Base-by-base conservation (phyloP, 192 early-diverging fungal species). In the Podila horticola region DNA sequence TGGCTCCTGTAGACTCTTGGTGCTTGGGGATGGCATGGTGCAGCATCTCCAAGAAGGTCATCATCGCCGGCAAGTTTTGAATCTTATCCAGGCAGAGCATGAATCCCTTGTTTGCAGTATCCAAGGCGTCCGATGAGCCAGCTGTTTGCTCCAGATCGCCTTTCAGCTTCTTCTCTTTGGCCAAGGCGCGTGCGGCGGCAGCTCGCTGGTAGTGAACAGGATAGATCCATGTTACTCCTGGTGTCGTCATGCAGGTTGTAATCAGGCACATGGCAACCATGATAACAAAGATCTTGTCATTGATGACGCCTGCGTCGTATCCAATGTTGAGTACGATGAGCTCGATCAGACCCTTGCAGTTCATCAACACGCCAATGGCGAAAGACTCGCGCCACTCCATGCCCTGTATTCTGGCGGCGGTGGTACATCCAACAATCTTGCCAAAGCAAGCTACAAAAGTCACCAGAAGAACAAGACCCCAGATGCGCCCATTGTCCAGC, bases 271-370 rank as follows among this genome's bases (percentile, higher is more conserved):
- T 87, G 9, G 85, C 79, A 19, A 88, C 82, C 85, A 89, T 82
- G 62, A 89, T 88, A 9, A 82, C 85, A 74, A 88, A 88, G 50
- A 88, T 74, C 69, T 73, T 77, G 52, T 48, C 89, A 66, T 92
- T 92, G 59, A 98, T 92, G 34, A 98, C 94, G 13, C 91, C 90
- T 0, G 96, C 94, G 33, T 94, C 84, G 69, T 92, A 86, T 20
- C 97, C 97, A 68, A 99, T 91, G 82, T 99, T 99, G 11, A 99
- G 88, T 29, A 99, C 96, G 64, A 98, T 97, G 8, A 99, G 87
- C 84, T 98, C 97, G 9, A 98, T 95, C 30, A 98, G 87, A 51
- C 94, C 97, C 84, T 97, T 98, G 74, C 94, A 95, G 88, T 95
- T 97, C 97, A 98, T 98, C 64, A 98, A 79, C 59, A 95, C 72